A percentile compares a stretch with the other conserved stretches of the same genome.
Evolutionary conservation across 2,329 filamentous ascomycete species (phyloP).

Genomic region (Neurospora sp.): DNA sequence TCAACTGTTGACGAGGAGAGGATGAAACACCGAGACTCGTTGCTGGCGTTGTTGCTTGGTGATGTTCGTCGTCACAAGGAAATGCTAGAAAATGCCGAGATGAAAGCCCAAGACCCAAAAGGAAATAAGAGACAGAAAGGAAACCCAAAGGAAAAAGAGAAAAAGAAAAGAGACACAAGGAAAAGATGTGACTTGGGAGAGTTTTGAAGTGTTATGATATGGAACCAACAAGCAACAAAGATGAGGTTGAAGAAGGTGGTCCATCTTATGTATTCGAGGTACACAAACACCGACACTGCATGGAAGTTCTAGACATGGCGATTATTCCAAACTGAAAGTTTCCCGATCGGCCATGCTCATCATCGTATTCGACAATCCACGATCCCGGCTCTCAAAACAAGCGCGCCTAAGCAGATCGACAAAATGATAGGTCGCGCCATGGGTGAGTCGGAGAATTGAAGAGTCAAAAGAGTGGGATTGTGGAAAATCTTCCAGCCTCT

Average conservation of each 20-base stretch:
- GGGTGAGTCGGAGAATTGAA: background rate
- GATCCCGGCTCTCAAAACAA: background rate
- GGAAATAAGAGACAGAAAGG: constrained; percentile 3
- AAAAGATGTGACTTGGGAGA: background rate
- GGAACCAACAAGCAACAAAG: background rate
- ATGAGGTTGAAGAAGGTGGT: background rate
- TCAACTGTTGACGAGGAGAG: constrained; percentile 12
- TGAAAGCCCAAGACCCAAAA: constrained; percentile 1
- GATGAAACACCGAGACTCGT: background rate
- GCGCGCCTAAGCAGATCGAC: background rate
- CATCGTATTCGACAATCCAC: background rate
- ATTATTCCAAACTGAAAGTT: background rate
- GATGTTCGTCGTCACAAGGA: background rate
- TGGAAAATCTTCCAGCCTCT: background rate
- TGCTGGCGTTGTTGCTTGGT: constrained; percentile 1
- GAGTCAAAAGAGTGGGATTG: background rate
- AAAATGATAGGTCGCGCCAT: background rate
- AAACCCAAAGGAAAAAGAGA: constrained; percentile 4
- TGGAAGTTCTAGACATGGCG: background rate
- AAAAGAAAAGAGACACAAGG: constrained; percentile 3
- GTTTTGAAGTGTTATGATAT: background rate
- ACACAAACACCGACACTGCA: background rate
- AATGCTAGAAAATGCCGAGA: constrained; percentile 2
- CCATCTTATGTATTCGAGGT: background rate
- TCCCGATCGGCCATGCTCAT: background rate